Conservation (phyloP, 805 yeast genomes). For the Hanseniaspora clermontiae region DNA sequence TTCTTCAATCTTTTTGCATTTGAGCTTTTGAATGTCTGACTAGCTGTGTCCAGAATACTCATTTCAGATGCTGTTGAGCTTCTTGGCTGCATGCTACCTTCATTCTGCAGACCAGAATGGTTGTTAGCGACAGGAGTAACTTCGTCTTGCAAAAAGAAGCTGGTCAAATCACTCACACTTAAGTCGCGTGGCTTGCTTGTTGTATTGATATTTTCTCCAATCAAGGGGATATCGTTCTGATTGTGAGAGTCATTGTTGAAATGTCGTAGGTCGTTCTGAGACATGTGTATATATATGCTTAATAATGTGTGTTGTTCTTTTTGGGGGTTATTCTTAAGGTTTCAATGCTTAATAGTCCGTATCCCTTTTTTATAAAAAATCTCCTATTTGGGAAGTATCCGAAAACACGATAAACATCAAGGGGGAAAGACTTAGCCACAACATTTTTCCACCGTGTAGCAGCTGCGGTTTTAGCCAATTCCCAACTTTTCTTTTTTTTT, state of each 20-base stretch:
- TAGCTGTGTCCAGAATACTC: slow-evolving; percentile 6
- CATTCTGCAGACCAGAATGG: background rate
- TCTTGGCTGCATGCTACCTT: background rate
- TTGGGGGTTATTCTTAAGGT: background rate
- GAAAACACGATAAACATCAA: too few species aligned
- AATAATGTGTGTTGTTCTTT: background rate
- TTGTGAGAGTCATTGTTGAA: background rate
- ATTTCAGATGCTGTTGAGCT: background rate
- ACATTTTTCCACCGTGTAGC: background rate
- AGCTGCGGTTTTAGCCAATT: background rate
- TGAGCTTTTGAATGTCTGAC: slow-evolving; percentile 14
- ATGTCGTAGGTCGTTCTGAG: background rate
- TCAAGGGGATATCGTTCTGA: background rate
- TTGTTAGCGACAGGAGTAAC: background rate
- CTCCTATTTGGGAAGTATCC: background rate
- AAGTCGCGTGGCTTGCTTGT: background rate
- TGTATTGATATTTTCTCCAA: background rate
- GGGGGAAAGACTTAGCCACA: too few species aligned
- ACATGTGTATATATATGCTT: background rate
- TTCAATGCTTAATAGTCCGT: background rate
- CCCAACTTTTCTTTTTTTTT: background rate
- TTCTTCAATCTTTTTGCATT: slow-evolving; percentile 41
- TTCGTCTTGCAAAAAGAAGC: background rate
- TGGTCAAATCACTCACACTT: background rate
- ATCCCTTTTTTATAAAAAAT: background rate